Evolutionary conservation across 768 basidiomycete species (phyloP).

Genomic region (Collybia sp.): DNA sequence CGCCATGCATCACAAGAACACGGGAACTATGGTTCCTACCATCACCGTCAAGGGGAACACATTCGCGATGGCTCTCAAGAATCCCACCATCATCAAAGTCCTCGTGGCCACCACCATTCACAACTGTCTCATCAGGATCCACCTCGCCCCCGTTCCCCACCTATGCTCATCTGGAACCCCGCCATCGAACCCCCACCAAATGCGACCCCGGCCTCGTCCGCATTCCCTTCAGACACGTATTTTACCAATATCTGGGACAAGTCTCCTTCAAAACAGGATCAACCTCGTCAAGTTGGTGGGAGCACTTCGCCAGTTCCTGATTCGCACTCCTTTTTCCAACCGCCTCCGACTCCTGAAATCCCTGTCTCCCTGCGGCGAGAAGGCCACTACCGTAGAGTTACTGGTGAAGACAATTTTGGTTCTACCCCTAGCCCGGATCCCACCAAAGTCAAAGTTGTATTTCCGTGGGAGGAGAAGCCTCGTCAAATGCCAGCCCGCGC

Average conservation of each 20-base stretch:
- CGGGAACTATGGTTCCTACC: no score
- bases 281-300: constrained; percentile 17
- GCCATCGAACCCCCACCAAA: constrained; percentile 77
- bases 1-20: no score
- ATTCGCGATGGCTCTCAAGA: no score
- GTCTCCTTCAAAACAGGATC: constrained; percentile 36
- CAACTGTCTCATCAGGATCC: constrained; percentile 15
- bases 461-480: constrained; percentile 92
- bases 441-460: constrained; percentile 69
- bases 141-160: constrained; percentile 51
- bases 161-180: constrained; percentile 76
- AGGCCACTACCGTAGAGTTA: constrained; percentile 70
- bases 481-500: constrained; percentile 64
- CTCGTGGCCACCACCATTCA: no score
- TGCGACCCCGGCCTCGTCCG: constrained; percentile 43
- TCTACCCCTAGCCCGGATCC: constrained; percentile 59
- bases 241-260: constrained; percentile 89
- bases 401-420: constrained; percentile 38
- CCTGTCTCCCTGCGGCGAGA: constrained; percentile 64
- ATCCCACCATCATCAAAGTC: no score
- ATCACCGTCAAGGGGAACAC: no score
- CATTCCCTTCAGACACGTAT: constrained; percentile 71
- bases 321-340: constrained; percentile 52
- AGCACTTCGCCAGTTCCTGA: constrained; percentile 29
- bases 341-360: constrained; percentile 56